Percentiles rank a stretch among this genome's conserved stretches.
Evolutionary conservation across 257 asterid species (phyloP).

Genomic region (Solanum verrucosum): DNA sequence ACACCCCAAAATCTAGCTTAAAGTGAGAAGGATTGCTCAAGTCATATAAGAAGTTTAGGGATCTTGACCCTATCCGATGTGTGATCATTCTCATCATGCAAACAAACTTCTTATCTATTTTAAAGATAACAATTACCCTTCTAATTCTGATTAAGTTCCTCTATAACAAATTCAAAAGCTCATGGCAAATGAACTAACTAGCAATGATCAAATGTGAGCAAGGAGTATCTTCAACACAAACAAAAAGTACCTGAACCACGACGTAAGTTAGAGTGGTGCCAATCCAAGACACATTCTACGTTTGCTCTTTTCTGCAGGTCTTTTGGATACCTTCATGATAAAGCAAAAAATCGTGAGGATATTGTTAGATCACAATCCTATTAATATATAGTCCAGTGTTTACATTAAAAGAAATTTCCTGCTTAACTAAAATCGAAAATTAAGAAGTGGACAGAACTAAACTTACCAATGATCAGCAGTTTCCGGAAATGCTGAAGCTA

Average conservation of each 20-base stretch:
- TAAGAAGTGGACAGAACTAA: background rate
- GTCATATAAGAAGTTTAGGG: background rate
- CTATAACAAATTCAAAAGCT: background rate
- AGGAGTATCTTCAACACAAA: background rate
- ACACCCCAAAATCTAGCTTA: background rate
- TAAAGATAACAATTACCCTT: background rate
- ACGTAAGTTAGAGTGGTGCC: conserved; percentile 90
- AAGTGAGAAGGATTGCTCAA: background rate
- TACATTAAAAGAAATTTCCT: background rate
- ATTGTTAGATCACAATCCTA: background rate
- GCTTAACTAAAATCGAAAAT: background rate
- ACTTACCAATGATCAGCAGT: conserved; percentile 96
- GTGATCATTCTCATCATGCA: background rate
- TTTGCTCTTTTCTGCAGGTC: conserved; percentile 66
- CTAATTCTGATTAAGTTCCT: background rate
- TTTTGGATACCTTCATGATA: conserved; percentile 65
- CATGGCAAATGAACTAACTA: background rate
- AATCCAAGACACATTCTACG: conserved; percentile 73
- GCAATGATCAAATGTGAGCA: background rate
- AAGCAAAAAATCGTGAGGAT: background rate
- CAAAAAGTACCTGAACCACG: conserved; percentile 58
- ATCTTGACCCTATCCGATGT: background rate
- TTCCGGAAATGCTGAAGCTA: conserved; percentile 64
- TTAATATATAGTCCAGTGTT: too few species aligned
- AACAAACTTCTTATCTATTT: background rate